A percentile compares a stretch with the other conserved stretches of the same genome.
Evolutionary conservation across 331 rosid genomes (phyloP).

Genomic region (Malus hybrid): DNA sequence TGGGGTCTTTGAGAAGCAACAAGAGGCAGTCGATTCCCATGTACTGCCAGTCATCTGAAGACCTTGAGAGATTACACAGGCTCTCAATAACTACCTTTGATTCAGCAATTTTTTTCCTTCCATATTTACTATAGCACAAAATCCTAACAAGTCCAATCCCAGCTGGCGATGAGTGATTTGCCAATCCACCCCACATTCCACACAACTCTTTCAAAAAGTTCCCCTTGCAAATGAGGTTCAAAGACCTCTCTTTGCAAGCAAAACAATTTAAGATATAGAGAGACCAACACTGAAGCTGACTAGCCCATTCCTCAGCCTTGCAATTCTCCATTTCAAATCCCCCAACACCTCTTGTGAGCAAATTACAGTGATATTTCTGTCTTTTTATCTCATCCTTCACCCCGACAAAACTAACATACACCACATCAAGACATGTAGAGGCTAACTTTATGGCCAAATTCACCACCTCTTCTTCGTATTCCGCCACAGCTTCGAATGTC

Average conservation of each 20-base stretch:
- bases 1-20: constrained; percentile 63
- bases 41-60: constrained; percentile 86
- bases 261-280: constrained; percentile 67
- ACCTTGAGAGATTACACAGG: constrained; percentile 59
- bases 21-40: constrained; percentile 73
- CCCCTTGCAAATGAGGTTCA: constrained; percentile 44
- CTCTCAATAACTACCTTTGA: constrained; percentile 29
- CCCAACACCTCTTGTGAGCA: constrained; percentile 65
- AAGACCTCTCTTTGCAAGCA: constrained; percentile 59
- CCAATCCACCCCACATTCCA: constrained; percentile 80
- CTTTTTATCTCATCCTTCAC: constrained; percentile 33
- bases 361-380: constrained; percentile 46
- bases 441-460: constrained; percentile 46
- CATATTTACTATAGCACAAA: constrained; percentile 48
- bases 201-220: constrained; percentile 45
- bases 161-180: constrained; percentile 58
- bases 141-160: constrained; percentile 68
- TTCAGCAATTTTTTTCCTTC: constrained; percentile 46
- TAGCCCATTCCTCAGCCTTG: constrained; percentile 83
- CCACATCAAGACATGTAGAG: constrained; percentile 44
- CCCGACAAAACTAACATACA: constrained; percentile 41
- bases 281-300: constrained; percentile 85
- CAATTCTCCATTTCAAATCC: constrained; percentile 67
- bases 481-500: constrained; percentile 47
- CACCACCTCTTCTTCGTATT: constrained; percentile 46